These are phyloP conservation scores for Acanthamoeba sp. DNA, from an alignment of 208 protist genomes.

Conservation along the genomic window DNA sequence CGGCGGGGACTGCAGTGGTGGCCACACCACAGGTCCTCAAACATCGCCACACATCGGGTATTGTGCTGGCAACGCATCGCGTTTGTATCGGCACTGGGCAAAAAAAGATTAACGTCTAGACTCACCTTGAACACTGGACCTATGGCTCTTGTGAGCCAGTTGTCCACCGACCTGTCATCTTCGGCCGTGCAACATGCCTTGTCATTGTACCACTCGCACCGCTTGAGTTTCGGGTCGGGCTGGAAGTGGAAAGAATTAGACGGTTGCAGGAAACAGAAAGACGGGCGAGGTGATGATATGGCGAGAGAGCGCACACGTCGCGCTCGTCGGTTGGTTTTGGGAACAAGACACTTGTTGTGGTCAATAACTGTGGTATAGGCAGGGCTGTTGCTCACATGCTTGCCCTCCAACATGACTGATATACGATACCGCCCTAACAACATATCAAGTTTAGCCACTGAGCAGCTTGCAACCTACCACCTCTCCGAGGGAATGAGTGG, in stretches of 20 bases:
- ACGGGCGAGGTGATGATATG: neutral
- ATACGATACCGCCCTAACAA: neutral
- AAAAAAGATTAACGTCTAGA: neutral
- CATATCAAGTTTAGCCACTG: neutral
- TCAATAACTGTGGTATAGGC: neutral
- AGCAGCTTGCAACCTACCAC: neutral
- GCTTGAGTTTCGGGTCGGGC: neutral
- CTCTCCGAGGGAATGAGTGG: neutral
- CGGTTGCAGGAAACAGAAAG: too few species aligned
- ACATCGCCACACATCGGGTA: neutral
- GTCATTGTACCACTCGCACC: neutral
- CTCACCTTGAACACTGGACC: neutral
- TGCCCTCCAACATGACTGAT: neutral
- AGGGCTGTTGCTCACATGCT: slow-evolving; percentile 27
- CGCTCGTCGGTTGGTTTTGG: neutral
- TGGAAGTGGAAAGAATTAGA: neutral
- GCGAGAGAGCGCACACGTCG: neutral
- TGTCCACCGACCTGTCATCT: neutral
- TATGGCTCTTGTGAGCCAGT: neutral
- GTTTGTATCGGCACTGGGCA: neutral
- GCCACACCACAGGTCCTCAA: slow-evolving; percentile 21
- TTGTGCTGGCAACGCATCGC: neutral
- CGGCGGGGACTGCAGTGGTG: neutral
- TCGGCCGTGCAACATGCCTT: neutral
- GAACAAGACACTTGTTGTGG: slow-evolving; percentile 1